phyloP scores from a whole-genome alignment of 441 rosid species.

The Pelargonium citronellum region DNA sequence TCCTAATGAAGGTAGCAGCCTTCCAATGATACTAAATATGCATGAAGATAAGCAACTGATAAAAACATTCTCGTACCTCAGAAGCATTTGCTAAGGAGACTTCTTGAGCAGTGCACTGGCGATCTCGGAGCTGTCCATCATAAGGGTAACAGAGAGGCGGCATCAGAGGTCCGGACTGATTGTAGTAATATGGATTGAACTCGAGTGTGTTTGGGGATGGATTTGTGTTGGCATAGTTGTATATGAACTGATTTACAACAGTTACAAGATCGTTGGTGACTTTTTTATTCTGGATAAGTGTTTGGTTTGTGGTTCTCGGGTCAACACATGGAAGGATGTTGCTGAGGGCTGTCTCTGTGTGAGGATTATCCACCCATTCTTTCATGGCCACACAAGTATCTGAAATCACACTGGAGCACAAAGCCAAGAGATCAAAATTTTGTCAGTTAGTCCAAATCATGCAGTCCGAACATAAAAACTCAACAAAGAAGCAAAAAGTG shows the following conservation, averaged over 20 bases:
- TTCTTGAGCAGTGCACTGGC: conserved; percentile 55
- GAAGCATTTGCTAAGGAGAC: conserved; percentile 73
- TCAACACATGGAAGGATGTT: conserved; percentile 88
- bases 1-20: no score
- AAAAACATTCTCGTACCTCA: conserved; percentile 32
- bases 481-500: background rate
- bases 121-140: conserved; percentile 51
- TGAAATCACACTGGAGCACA: conserved; percentile 51
- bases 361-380: conserved; percentile 89
- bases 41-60: no score
- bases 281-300: conserved; percentile 74
- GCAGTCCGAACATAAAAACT: background rate
- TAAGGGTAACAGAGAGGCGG: conserved; percentile 87
- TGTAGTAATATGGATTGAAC: conserved; percentile 43
- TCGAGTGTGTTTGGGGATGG: conserved; percentile 33
- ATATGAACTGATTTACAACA: conserved; percentile 71
- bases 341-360: conserved; percentile 81
- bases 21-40: no score
- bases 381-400: conserved; percentile 90
- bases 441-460: background rate
- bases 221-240: conserved; percentile 62
- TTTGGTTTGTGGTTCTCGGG: conserved; percentile 70
- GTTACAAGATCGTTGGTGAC: conserved; percentile 67
- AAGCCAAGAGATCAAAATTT: background rate
- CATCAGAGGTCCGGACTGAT: conserved; percentile 82